Base-by-base conservation (phyloP, 345 rosid species). In the Rhizophora apiculata region DNA sequence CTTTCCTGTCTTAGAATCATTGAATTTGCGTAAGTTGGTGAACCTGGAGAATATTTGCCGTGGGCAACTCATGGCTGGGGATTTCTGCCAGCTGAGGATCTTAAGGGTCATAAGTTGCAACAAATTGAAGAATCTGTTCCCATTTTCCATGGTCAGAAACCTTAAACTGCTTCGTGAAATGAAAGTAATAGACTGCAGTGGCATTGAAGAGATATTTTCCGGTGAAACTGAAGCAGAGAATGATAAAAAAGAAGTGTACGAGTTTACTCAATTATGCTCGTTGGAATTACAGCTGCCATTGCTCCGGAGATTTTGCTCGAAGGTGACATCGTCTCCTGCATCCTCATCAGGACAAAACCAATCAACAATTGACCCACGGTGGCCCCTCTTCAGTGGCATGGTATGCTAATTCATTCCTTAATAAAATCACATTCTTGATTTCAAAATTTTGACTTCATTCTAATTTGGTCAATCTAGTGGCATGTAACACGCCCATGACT, bases 1-100 rank as follows among this genome's bases (percentile, higher is more conserved):
- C 19, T 74, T 81, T 60, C 58, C 76, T 0, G 43, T 16, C 21
- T 58, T 81, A 72, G 79, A 77, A 67, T 70, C 81, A 0, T 57
- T 81, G 22, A 21, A 22, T 62, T 72, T 81, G 9, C 5, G 34
- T 2, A 56, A 43, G 29, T 36, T 71, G 63, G 11, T 22, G 5
- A 66, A 68, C 66, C 65, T 81, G 74, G 74, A 70, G 69, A 60
- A 74, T 53, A 60, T 81, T 24, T 74, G 60, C 4, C 6, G 18
- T 7, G 79, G 77, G 13, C 43, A 4, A 19, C 63, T 68, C 0
- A 4, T 4, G 2, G 8, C 18, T 7, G 20, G 51, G 8, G 64
- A 76, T 8, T 76, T 82, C 18, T 2, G 30, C 6, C 56, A 62
- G 2, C 29, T 81, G 39, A 60, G 27, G 46, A 63, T 10, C n/a